A percentile compares a stretch with the other conserved stretches of the same genome.
Conservation (phyloP, 108 stramenopile species). For the Poteriospumella lacustris region DNA sequence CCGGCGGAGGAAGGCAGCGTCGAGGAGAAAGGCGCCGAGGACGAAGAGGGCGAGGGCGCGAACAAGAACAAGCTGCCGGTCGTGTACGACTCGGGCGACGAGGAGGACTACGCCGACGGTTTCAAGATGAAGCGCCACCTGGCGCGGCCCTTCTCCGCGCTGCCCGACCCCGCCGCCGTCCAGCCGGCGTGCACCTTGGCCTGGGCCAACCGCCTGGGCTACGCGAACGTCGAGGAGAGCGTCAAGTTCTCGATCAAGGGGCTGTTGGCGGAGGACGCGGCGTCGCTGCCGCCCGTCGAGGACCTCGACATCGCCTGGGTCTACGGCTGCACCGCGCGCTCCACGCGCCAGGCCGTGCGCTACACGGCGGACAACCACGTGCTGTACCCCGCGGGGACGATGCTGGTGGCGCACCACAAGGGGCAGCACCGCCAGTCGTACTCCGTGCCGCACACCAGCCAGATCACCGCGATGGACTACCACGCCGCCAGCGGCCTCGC, state of each 20-base stretch:
- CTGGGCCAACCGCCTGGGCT: background rate
- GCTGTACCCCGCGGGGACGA: slow-evolving; percentile 1
- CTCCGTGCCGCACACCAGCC: background rate
- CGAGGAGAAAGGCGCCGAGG: background rate
- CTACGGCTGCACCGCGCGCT: background rate
- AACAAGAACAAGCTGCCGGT: background rate
- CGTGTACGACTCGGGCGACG: slow-evolving; percentile 19
- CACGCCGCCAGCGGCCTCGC: background rate
- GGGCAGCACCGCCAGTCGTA: background rate
- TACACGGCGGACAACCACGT: background rate
- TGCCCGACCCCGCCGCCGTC: background rate
- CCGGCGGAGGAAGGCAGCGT: background rate
- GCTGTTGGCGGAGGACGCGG: background rate
- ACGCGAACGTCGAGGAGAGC: too few relatives aligned
- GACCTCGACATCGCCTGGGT: slow-evolving; percentile 11
- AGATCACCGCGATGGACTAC: slow-evolving; percentile 13
- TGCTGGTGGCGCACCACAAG: background rate
- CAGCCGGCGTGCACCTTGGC: background rate
- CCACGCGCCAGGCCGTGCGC: background rate
- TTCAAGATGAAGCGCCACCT: background rate
- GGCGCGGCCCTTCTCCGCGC: background rate
- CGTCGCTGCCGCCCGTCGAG: background rate
- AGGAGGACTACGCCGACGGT: slow-evolving; percentile 6
- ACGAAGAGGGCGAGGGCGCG: background rate
- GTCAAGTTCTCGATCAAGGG: too few relatives aligned